A percentile compares a stretch with the other conserved stretches of the same genome.
Evolutionary conservation across 768 basidiomycete species (phyloP).

Genomic region (Phanerodontia chrysosporium): DNA sequence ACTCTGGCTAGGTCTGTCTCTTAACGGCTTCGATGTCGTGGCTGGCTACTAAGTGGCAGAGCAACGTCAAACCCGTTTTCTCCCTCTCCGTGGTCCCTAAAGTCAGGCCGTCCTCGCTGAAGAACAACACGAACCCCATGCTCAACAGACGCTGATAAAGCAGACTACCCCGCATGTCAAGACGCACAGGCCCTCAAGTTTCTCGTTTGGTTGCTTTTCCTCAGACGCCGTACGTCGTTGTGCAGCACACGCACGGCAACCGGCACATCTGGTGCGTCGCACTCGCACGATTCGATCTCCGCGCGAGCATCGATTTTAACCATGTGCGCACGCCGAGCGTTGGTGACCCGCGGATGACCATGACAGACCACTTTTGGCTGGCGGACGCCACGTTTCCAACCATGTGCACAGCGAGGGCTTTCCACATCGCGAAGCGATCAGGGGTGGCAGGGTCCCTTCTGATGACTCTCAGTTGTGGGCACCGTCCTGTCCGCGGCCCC

Average conservation of each 20-base stretch:
- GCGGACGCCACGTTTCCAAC: too few relatives aligned
- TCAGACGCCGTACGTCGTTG: slow-evolving; percentile 41
- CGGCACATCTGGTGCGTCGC: slow-evolving; percentile 49
- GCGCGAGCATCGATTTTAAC: slow-evolving; percentile 4
- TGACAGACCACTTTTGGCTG: not conserved
- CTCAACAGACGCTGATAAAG: too few relatives aligned
- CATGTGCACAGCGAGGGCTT: too few relatives aligned
- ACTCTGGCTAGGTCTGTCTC: slow-evolving; percentile 48
- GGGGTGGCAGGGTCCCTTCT: too few relatives aligned
- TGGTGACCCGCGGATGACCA: not conserved
- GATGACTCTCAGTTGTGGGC: too few relatives aligned
- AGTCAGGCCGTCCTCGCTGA: slow-evolving; percentile 27
- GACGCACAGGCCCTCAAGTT: slow-evolving; percentile 51
- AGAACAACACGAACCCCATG: too few relatives aligned
- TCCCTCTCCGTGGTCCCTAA: slow-evolving; percentile 53
- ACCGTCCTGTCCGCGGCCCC: too few relatives aligned
- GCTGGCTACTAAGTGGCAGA: not conserved
- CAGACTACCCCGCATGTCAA: slow-evolving; percentile 48
- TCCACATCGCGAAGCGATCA: too few relatives aligned
- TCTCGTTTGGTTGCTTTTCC: slow-evolving; percentile 57
- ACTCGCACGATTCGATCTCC: slow-evolving; percentile 45
- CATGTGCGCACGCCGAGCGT: not conserved
- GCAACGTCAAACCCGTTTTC: slow-evolving; percentile 58
- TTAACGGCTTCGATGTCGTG: not conserved
- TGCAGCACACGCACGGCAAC: slow-evolving; percentile 40